Conservation (phyloP, 495 filamentous ascomycete species). For the Massariosphaeria phaeospora region DNA sequence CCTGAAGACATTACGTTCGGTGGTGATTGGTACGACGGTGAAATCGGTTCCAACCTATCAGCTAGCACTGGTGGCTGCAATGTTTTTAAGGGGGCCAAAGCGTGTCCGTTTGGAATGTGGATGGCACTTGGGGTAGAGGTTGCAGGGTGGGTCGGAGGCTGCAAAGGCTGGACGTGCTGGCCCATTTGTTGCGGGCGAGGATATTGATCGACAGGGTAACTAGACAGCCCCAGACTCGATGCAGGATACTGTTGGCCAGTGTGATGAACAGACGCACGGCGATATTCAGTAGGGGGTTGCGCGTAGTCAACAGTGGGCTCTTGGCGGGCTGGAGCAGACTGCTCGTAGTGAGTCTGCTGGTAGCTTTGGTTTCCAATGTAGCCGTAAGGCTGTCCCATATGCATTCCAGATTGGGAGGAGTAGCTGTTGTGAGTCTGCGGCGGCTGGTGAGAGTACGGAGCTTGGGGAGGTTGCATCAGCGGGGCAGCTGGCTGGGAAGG, state of each 20-base stretch:
- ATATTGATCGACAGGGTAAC: slow-evolving; percentile 23
- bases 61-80: slow-evolving; percentile 20
- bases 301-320: slow-evolving; percentile 32
- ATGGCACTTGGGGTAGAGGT: slow-evolving; percentile 17
- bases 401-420: slow-evolving; percentile 32
- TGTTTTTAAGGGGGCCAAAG: slow-evolving; percentile 35
- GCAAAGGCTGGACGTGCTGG: slow-evolving; percentile 28
- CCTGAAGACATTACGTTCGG: slow-evolving; percentile 16
- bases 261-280: slow-evolving; percentile 32
- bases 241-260: slow-evolving; percentile 27
- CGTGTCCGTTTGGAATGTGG: slow-evolving; percentile 26
- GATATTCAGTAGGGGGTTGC: slow-evolving; percentile 27
- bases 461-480: slow-evolving; percentile 39
- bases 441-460: slow-evolving; percentile 30
- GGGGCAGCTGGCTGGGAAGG: slow-evolving; percentile 28
- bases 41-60: slow-evolving; percentile 30
- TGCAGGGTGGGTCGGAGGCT: slow-evolving; percentile 29
- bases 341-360: slow-evolving; percentile 36
- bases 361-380: slow-evolving; percentile 33
- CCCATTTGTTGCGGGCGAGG: slow-evolving; percentile 28
- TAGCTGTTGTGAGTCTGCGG: slow-evolving; percentile 30
- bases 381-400: slow-evolving; percentile 30
- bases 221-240: slow-evolving; percentile 22
- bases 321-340: slow-evolving; percentile 32
- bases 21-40: slow-evolving; percentile 30